Conservation (phyloP, 805 yeast species). For the Wickerhamiella azyma region DNA sequence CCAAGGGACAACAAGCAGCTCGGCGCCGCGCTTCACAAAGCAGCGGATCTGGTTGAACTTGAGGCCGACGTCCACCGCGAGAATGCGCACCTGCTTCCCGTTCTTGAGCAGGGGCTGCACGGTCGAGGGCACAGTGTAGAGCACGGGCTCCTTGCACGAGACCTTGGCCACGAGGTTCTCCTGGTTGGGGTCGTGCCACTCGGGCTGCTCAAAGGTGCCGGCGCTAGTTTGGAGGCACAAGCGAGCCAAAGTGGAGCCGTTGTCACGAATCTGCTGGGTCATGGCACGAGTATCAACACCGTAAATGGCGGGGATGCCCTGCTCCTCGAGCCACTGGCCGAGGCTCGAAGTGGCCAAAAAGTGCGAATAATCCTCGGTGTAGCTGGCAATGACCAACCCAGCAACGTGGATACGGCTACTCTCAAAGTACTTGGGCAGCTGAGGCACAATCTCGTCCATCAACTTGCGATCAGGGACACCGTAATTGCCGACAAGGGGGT, state of each 20-base stretch:
- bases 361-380: conserved; percentile 93
- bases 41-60: conserved; percentile 96
- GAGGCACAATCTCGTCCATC: conserved; percentile 59
- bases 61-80: conserved; percentile 96
- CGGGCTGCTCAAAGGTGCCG: conserved; percentile 53
- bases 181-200: conserved; percentile 87
- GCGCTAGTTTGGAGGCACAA: conserved; percentile 31
- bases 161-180: conserved; percentile 87
- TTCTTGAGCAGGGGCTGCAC: conserved; percentile 32
- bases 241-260: conserved; percentile 90
- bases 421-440: conserved; percentile 85
- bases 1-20: conserved; percentile 91
- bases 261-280: conserved; percentile 83
- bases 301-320: conserved; percentile 88
- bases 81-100: conserved; percentile 67
- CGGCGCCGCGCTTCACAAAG: conserved; percentile 91
- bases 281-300: conserved; percentile 95
- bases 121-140: conserved; percentile 56
- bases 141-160: conserved; percentile 56
- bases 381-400: conserved; percentile 91
- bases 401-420: conserved; percentile 87
- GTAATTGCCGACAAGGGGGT: conserved; percentile 94
- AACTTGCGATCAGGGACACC: conserved; percentile 90
- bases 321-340: conserved; percentile 84
- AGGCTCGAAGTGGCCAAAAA: conserved; percentile 83